Conservation (phyloP, 2,329 filamentous ascomycete genomes). For the Dryadomyces quercivorus region DNA sequence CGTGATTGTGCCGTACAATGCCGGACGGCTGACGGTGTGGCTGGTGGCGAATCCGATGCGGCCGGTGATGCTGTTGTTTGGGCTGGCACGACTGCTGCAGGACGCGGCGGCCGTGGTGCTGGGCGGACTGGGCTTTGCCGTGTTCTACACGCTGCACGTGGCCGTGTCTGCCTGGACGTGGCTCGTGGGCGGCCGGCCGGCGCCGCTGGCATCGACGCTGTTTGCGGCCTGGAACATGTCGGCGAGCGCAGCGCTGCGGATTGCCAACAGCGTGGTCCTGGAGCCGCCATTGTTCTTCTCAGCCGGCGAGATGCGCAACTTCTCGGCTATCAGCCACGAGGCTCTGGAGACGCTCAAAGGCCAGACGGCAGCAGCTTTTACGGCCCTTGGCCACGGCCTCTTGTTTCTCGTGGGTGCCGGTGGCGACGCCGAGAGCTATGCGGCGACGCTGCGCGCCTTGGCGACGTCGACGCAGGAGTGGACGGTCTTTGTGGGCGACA, state of each 20-base stretch:
- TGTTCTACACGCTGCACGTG: constrained; percentile 24
- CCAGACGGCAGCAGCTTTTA: constrained; percentile 30
- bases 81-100: constrained; percentile 65
- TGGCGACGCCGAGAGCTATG: constrained; percentile 10
- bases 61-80: constrained; percentile 60
- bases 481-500: constrained; percentile 12
- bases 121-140: constrained; percentile 36
- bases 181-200: constrained; percentile 13
- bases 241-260: constrained; percentile 30
- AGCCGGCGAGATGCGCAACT: constrained; percentile 56
- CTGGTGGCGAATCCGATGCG: constrained; percentile 68
- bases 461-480: constrained; percentile 17
- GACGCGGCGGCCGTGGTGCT: constrained; percentile 58
- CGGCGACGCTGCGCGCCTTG: not conserved
- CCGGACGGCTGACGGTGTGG: constrained; percentile 74
- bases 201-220: constrained; percentile 7
- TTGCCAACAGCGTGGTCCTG: constrained; percentile 36
- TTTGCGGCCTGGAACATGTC: constrained; percentile 28
- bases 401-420: not conserved
- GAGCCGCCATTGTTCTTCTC: constrained; percentile 39
- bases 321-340: constrained; percentile 64
- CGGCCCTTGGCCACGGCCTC: constrained; percentile 20
- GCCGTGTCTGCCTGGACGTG: constrained; percentile 24
- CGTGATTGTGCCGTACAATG: constrained; percentile 84
- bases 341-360: constrained; percentile 50